These are phyloP conservation scores for Firmiana major DNA, from an alignment of 345 rosid species.

Conservation along the genomic window DNA sequence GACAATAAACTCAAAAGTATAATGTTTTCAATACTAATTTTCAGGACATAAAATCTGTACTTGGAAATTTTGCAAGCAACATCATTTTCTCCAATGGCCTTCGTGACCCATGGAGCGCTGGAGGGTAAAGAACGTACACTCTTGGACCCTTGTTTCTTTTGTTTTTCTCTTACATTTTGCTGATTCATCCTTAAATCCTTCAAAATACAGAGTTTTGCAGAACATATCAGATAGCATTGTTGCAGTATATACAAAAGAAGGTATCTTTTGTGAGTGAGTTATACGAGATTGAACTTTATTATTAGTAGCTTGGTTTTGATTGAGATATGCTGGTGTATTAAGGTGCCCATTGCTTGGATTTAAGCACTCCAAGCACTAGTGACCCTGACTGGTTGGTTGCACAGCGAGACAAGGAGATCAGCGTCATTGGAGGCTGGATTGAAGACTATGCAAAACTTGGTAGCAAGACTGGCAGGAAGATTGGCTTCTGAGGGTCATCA, in stretches of 20 bases:
- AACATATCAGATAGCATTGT: slow-evolving; percentile 34
- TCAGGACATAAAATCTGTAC: slow-evolving; percentile 37
- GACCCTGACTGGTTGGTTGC: slow-evolving; percentile 34
- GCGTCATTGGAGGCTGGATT: slow-evolving; percentile 36
- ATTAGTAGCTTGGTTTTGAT: neutral
- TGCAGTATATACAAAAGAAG: slow-evolving; percentile 2
- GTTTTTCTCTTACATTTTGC: neutral
- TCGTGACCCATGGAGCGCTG: slow-evolving; percentile 43
- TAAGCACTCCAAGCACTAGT: neutral
- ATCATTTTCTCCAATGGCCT: slow-evolving; percentile 54
- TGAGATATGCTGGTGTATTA: neutral
- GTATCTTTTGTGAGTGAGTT: neutral
- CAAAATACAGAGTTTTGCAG: slow-evolving; percentile 24
- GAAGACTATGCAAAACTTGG: slow-evolving; percentile 14
- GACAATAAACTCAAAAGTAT: neutral
- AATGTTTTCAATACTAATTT: neutral
- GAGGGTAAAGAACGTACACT: slow-evolving; percentile 31
- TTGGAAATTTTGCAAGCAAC: slow-evolving; percentile 41
- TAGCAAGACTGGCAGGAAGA: neutral
- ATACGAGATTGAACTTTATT: neutral
- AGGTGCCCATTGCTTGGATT: slow-evolving; percentile 42
- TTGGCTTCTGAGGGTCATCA: neutral
- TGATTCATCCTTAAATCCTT: neutral
- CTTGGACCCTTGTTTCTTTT: neutral
- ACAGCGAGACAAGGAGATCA: slow-evolving; percentile 27